A percentile compares a stretch with the other conserved stretches of the same genome.
These are phyloP conservation scores for Cucurbita argyrosperma DNA, from an alignment of 306 rosid genomes.

Conservation along the genomic window DNA sequence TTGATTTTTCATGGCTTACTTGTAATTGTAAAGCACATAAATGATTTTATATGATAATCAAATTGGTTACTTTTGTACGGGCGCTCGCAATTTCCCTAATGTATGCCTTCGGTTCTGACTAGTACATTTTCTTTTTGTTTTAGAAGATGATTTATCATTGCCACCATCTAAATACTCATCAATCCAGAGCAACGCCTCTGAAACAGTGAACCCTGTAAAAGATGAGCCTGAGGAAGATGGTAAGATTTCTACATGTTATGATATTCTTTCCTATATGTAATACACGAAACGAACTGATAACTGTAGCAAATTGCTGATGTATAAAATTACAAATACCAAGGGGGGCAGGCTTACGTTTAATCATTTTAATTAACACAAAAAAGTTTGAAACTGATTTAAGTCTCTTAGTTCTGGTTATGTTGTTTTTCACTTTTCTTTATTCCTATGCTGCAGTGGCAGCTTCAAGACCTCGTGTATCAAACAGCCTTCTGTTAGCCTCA, in stretches of 20 bases:
- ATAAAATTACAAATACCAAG: neutral
- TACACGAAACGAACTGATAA: neutral
- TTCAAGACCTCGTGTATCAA: slow-evolving; percentile 37
- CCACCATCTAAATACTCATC: slow-evolving; percentile 45
- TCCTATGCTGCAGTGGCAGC: slow-evolving; percentile 12
- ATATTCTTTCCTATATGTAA: neutral
- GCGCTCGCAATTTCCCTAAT: neutral
- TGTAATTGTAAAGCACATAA: neutral
- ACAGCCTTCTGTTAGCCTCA: slow-evolving; percentile 50
- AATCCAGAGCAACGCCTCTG: slow-evolving; percentile 23
- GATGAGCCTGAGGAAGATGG: slow-evolving; percentile 51
- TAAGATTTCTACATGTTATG: slow-evolving; percentile 1
- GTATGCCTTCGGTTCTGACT: neutral
- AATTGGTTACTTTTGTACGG: neutral
- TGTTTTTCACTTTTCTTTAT: neutral
- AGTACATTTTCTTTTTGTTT: neutral
- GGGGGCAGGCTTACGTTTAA: neutral
- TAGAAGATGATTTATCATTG: slow-evolving; percentile 40
- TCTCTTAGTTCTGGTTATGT: neutral
- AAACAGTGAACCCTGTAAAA: slow-evolving; percentile 25
- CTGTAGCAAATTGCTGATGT: neutral
- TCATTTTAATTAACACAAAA: neutral
- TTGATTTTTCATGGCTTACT: neutral
- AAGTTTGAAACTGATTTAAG: neutral
- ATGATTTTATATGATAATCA: neutral